Evolutionary conservation across 2,329 filamentous ascomycete species (phyloP), one percentile per base, ranked within the genome.

Genomic region (Penicillium freii): DNA sequence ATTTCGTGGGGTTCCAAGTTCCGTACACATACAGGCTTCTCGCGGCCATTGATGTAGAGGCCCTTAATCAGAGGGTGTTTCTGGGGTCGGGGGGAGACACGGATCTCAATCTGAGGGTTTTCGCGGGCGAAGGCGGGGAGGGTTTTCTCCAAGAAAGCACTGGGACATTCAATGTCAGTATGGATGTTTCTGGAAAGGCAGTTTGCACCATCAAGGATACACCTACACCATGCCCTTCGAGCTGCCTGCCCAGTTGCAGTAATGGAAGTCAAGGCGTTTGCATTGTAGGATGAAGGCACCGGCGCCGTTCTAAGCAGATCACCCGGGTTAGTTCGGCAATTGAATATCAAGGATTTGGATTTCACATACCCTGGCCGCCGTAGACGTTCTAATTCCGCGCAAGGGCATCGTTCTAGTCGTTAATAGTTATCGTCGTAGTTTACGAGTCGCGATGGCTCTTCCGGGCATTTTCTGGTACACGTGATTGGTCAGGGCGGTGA

Each of bases 281-380:
- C 94, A 99, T 81, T 96, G 93, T 57, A 97, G 85, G 77, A 99
- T 91, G 81, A 97, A 97, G 74, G 92, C 90, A 70, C 93, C 93
- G 66, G 97, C 83, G 82, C 94, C 94, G 81, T 99, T 97, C 92
- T 97, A 69, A 6, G 53, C 55, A 21, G 21, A 46, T 10, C 1
- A 65, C 29, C 8, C 23, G 23, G 47, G 31, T 62, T 47, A 64
- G 49, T 52, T 51, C 38, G 43, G 8, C 31, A 21, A 10, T 19
- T 33, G 21, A 33, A 25, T 47, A 5, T 21, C 11, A 6, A 21
- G n/a, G 19, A 23, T 36, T 3, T n/a, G n/a, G 5, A 31, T 1
- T 33, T 5, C n/a, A 69, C 80, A 60, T 75, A 86, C 84, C 71
- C 84, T 82, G 61, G 80, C 73, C 63, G 84, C 79, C 36, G 83